Percentiles rank a stretch among this genome's conserved stretches.
phyloP scores from a whole-genome alignment of 2,329 filamentous ascomycete species.

The Colletotrichum sp. region DNA sequence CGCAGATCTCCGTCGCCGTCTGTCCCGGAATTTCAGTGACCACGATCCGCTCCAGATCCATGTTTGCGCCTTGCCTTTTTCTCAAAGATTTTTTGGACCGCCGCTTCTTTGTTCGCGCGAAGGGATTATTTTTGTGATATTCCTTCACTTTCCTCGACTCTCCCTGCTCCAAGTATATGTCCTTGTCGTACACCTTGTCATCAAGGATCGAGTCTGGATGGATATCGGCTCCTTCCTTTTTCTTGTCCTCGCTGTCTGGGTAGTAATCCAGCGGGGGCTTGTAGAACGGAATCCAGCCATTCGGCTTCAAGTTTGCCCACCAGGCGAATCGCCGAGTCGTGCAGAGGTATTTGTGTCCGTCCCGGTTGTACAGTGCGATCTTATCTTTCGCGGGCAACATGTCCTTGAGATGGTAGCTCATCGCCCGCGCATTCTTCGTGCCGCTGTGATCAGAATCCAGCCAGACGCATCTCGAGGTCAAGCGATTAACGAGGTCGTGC shows the following conservation, averaged over 20 bases:
- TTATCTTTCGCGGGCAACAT: conserved; percentile 19
- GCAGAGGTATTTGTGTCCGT: conserved; percentile 18
- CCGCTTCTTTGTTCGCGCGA: neutral
- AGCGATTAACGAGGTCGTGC: conserved; percentile 2
- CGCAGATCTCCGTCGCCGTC: neutral
- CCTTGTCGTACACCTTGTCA: conserved; percentile 16
- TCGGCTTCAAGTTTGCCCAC: conserved; percentile 22
- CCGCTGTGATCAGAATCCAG: neutral
- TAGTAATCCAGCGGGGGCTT: conserved; percentile 29
- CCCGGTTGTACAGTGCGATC: conserved; percentile 18
- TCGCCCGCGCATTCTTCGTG: conserved; percentile 21
- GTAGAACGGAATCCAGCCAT: conserved; percentile 29
- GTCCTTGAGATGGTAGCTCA: conserved; percentile 27
- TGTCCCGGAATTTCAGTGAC: conserved; percentile 1
- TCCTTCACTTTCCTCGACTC: neutral
- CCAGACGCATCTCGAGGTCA: conserved; percentile 22
- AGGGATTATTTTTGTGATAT: neutral
- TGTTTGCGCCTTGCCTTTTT: neutral
- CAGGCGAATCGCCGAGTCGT: conserved; percentile 25
- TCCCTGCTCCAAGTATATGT: conserved; percentile 9
- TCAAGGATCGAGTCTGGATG: conserved; percentile 21
- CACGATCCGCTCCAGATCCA: neutral
- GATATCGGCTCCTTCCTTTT: conserved; percentile 12
- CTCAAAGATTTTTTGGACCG: neutral
- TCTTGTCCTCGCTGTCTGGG: neutral